Evolutionary conservation across 129 eudicot genomes (phyloP), one percentile per base, ranked within the genome.

Genomic region (Pittosporum tobira): DNA sequence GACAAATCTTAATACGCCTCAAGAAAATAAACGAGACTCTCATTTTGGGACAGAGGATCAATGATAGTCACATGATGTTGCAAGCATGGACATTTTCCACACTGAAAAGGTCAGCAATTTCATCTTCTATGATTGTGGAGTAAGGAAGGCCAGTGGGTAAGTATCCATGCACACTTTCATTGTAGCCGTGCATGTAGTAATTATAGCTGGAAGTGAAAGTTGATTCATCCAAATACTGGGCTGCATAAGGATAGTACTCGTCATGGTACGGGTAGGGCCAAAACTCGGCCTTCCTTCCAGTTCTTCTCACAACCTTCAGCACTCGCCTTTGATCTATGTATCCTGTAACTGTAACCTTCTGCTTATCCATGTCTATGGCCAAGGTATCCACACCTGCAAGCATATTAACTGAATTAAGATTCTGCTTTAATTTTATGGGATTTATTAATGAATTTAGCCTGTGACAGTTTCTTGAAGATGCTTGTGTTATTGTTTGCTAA

Each of bases 31-130:
- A 34, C 10, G 38, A 0, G 14, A 28, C 25, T 4, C 42, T 28
- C 12, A 8, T 55, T 29, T 29, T 55, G 25, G 16, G 44, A 31
- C 44, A 31, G 11, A 31, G 38, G 38, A 12, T 55, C 18, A 55
- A 11, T 31, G 60, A 21, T 30, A 46, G 21, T 78, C 67, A 78
- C 83, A 78, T 78, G 11, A 78, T 54, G 50, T 15, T 63, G 56
- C 83, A 78, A n/a, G 79, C 76, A 46, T 78, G 61, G 45, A 78
- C 83, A 54, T 78, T 78, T 2, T 78, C 83, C 0, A 61, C 72
- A 42, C 66, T 78, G 11, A 78, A 78, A 40, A 64, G 45, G n/a
- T 78, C 55, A 2, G 64, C 64, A 43, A 78, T 53, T 1, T 48
- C 29, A 28, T 78, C 83, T 64, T 73, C 79, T 3, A 64, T 52